Evolutionary conservation across 352 stramenopile species (phyloP).

Genomic region (Thalassiosira ordinaria): DNA sequence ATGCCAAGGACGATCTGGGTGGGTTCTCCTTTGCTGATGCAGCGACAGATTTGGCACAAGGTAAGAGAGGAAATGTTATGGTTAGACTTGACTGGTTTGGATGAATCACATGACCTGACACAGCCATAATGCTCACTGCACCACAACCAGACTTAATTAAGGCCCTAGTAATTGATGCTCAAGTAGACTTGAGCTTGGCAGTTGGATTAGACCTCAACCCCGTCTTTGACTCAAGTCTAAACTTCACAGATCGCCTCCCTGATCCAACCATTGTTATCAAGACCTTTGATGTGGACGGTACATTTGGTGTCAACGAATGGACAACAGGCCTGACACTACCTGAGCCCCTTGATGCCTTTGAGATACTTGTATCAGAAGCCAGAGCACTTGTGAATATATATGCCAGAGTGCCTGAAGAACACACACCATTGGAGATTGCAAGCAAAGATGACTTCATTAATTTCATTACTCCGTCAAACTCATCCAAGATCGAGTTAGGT

Average conservation of each 20-base stretch:
- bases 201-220: slow-evolving; percentile 40
- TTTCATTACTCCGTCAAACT: background rate
- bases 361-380: slow-evolving; percentile 38
- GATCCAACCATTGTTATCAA: slow-evolving; percentile 23
- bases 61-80: no score
- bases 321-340: slow-evolving; percentile 18
- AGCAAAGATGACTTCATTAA: slow-evolving; percentile 3
- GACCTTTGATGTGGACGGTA: slow-evolving; percentile 34
- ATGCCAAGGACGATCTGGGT: background rate
- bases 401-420: slow-evolving; percentile 2
- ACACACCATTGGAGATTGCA: background rate
- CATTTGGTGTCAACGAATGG: slow-evolving; percentile 52
- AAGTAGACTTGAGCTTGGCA: slow-evolving; percentile 14
- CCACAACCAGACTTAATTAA: no score
- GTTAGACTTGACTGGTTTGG: no score
- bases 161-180: slow-evolving; percentile 42
- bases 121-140: no score
- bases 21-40: slow-evolving; percentile 29
- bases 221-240: slow-evolving; percentile 25
- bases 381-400: slow-evolving; percentile 36
- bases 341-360: background rate
- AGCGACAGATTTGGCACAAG: slow-evolving; percentile 14
- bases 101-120: no score
- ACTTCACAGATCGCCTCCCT: background rate
- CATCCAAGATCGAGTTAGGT: slow-evolving; percentile 14